These are phyloP conservation scores for Geotrichum phurueaensis DNA, from an alignment of 1,139 yeast genomes.

Conservation along the genomic window DNA sequence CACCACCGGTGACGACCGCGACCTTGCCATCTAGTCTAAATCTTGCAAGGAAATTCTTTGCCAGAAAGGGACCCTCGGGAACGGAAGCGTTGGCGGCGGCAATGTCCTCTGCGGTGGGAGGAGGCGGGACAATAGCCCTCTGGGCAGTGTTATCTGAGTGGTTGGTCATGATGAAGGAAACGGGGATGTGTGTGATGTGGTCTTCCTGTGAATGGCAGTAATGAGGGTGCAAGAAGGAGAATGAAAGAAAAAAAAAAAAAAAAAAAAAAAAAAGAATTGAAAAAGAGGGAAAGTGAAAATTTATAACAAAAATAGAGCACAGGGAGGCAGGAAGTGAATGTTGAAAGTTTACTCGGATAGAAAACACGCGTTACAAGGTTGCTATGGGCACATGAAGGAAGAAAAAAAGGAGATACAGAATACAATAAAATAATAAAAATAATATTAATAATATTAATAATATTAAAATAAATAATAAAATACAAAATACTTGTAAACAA, in stretches of 20 bases:
- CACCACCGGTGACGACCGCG: conserved; percentile 64
- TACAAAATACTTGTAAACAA: too few species aligned
- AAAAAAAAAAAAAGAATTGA: background rate
- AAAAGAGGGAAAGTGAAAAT: background rate
- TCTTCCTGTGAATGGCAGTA: background rate
- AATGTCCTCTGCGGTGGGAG: conserved; percentile 37
- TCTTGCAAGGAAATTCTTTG: conserved; percentile 37
- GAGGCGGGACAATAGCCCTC: conserved; percentile 38
- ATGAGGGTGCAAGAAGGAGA: background rate
- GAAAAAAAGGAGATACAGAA: too few species aligned
- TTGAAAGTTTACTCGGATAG: too few species aligned
- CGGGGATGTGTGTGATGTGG: background rate
- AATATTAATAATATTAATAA: too few species aligned
- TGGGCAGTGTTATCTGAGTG: conserved; percentile 25
- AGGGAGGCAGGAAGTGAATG: too few species aligned
- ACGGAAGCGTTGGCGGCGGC: conserved; percentile 35
- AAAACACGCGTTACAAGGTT: too few species aligned
- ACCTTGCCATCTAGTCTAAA: conserved; percentile 64
- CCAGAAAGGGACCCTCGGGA: conserved; percentile 34
- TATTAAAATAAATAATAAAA: too few species aligned
- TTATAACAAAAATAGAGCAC: too few species aligned
- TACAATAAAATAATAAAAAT: too few species aligned
- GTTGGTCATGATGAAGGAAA: background rate
- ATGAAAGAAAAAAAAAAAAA: background rate
- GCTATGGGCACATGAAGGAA: too few species aligned